phyloP scores from a whole-genome alignment of 257 asterid species.

The Primulina huaijiensis region DNA sequence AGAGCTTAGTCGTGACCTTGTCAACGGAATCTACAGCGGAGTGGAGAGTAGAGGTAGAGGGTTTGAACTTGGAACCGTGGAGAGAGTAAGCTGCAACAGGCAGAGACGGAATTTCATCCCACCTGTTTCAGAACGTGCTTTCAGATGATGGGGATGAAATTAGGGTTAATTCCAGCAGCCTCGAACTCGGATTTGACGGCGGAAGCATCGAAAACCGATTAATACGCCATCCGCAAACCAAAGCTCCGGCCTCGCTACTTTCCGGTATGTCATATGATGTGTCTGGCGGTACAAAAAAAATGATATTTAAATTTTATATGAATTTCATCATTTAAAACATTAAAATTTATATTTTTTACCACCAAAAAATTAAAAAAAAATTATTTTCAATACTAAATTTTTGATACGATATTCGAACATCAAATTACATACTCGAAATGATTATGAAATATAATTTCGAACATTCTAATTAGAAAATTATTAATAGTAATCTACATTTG shows the following conservation, averaged over 20 bases:
- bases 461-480: too few species aligned
- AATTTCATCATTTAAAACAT: too few species aligned
- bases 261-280: too few species aligned
- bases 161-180: slow-evolving; percentile 55
- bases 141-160: slow-evolving; percentile 84
- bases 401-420: too few species aligned
- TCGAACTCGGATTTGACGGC: slow-evolving; percentile 64
- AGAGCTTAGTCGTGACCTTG: slow-evolving; percentile 88
- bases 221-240: slow-evolving; percentile 43
- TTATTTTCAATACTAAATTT: too few species aligned
- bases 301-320: too few species aligned
- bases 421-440: too few species aligned
- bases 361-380: too few species aligned
- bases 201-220: slow-evolving; percentile 75
- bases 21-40: slow-evolving; percentile 68
- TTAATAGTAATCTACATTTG: too few species aligned
- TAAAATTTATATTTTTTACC: too few species aligned
- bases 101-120: slow-evolving; percentile 85
- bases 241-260: not conserved
- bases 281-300: too few species aligned
- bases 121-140: slow-evolving; percentile 59
- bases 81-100: slow-evolving; percentile 72
- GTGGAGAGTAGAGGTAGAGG: slow-evolving; percentile 63
- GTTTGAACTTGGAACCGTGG: slow-evolving; percentile 67
- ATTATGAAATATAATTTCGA: too few species aligned